Conservation (phyloP, 148 eudicot genomes). For the Cornus kousa region DNA sequence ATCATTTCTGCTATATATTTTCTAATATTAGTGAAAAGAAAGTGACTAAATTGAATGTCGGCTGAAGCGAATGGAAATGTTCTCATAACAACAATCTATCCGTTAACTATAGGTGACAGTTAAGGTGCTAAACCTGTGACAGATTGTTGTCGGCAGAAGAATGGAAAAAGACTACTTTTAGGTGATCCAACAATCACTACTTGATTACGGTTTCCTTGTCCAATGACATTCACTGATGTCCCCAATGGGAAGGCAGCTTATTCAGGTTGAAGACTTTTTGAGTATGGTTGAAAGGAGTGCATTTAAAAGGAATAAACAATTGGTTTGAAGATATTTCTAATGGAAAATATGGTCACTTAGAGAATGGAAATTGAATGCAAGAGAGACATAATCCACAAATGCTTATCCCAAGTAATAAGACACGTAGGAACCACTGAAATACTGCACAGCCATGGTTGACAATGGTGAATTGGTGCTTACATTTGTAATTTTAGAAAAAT, state of each 20-base stretch:
- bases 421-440: slow-evolving; percentile 5
- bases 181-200: background rate
- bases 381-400: background rate
- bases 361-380: background rate
- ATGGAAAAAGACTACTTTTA: background rate
- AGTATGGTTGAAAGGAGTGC: background rate
- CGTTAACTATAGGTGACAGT: background rate
- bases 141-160: background rate
- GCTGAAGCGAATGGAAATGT: background rate
- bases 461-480: background rate
- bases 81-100: background rate
- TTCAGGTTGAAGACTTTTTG: background rate
- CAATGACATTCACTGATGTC: background rate
- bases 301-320: too few relatives aligned
- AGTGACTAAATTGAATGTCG: background rate
- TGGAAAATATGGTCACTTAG: background rate
- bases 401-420: background rate
- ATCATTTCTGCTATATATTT: background rate
- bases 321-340: background rate
- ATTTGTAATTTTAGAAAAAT: background rate
- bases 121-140: background rate
- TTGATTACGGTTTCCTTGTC: background rate
- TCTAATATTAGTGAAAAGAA: background rate
- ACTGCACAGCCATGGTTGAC: background rate
- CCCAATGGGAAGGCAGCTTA: background rate